Evolutionary conservation across 2,329 filamentous ascomycete genomes (phyloP).

Genomic region (Xylaria digitata): DNA sequence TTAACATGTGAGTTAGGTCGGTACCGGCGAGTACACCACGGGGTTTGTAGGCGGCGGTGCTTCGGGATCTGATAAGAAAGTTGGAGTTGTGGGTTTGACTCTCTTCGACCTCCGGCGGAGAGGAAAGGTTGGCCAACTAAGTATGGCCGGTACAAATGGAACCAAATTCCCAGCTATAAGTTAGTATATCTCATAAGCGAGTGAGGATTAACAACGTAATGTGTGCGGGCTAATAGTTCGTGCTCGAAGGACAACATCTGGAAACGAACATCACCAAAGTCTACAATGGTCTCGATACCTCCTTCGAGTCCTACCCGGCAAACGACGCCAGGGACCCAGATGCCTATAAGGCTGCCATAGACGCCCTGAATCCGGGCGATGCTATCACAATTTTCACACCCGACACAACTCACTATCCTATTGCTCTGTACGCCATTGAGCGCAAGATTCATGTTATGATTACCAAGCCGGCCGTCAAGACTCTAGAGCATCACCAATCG

Average conservation of each 20-base stretch:
- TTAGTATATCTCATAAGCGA: constrained; percentile 56
- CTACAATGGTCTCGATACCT: constrained; percentile 90
- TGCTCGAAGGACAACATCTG: constrained; percentile 75
- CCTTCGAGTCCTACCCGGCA: constrained; percentile 84
- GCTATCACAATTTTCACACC: constrained; percentile 97
- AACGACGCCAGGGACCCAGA: constrained; percentile 79
- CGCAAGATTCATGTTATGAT: constrained; percentile 89
- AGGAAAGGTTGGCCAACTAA: constrained; percentile 86
- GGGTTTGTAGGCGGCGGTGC: constrained; percentile 87
- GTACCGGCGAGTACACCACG: constrained; percentile 96
- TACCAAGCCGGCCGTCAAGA: constrained; percentile 93
- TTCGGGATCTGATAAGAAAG: constrained; percentile 93
- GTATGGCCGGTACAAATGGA: constrained; percentile 91
- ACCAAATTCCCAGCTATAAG: constrained; percentile 92
- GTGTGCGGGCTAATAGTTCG: not conserved
- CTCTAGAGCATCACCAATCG: constrained; percentile 80
- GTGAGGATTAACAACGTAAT: not conserved
- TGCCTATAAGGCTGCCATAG: constrained; percentile 89
- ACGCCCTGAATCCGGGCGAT: constrained; percentile 81
- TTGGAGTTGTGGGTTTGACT: constrained; percentile 90
- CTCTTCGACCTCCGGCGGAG: constrained; percentile 88
- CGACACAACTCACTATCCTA: constrained; percentile 91
- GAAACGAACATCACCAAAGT: constrained; percentile 86
- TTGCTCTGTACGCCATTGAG: constrained; percentile 91
- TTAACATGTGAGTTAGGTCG: constrained; percentile 65